A percentile compares a stretch with the other conserved stretches of the same genome.
Evolutionary conservation across 768 basidiomycete genomes (phyloP).

Genomic region (Tremella yokohamensis): DNA sequence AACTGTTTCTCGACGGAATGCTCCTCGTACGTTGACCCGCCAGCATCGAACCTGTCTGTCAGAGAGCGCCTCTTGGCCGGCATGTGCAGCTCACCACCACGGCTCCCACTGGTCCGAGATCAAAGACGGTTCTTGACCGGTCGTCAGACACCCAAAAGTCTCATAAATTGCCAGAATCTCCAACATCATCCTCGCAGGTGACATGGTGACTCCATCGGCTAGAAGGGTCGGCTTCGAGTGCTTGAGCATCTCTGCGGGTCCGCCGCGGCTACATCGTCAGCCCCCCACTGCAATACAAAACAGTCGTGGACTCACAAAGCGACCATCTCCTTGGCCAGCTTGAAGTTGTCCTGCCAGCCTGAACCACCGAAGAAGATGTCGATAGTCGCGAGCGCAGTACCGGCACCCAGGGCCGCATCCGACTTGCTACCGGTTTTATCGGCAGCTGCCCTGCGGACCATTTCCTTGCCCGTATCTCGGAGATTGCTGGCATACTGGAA

Average conservation of each 20-base stretch:
- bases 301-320: slow-evolving; percentile 47
- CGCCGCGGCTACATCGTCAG: slow-evolving; percentile 49
- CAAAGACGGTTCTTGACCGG: slow-evolving; percentile 51
- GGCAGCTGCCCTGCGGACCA: slow-evolving; percentile 49
- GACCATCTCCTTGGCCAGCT: slow-evolving; percentile 52
- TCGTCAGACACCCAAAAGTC: slow-evolving; percentile 53
- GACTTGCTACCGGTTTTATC: slow-evolving; percentile 40
- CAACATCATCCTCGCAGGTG: slow-evolving; percentile 52
- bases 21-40: slow-evolving; percentile 50
- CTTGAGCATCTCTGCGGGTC: slow-evolving; percentile 53
- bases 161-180: slow-evolving; percentile 56
- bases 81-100: slow-evolving; percentile 50
- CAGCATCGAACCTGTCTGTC: slow-evolving; percentile 39
- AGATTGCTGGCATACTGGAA: slow-evolving; percentile 51
- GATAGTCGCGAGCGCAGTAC: slow-evolving; percentile 38
- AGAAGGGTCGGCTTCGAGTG: slow-evolving; percentile 28
- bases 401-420: slow-evolving; percentile 43
- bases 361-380: slow-evolving; percentile 56
- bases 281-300: background rate
- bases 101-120: slow-evolving; percentile 50
- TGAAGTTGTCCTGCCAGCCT: slow-evolving; percentile 53
- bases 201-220: slow-evolving; percentile 47
- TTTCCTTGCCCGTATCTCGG: slow-evolving; percentile 51
- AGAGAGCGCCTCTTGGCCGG: background rate
- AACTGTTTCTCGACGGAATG: slow-evolving; percentile 56